Conservation (phyloP, 345 rosid species). For the Aquilaria sinensis region DNA sequence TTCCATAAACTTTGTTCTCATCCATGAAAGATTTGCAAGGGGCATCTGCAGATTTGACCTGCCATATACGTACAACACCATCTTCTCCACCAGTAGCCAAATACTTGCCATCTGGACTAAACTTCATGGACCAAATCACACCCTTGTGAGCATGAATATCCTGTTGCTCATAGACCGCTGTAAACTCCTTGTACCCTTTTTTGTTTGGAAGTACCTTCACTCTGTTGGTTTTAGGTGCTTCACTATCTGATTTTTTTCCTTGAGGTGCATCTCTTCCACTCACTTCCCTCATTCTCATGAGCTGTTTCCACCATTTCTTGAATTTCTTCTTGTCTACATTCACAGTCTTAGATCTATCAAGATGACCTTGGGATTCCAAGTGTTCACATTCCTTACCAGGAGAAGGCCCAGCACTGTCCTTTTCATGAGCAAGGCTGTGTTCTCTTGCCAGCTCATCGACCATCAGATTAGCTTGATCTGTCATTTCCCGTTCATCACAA, state of each 20-base stretch:
- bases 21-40: slow-evolving; percentile 22
- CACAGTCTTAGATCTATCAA: slow-evolving; percentile 13
- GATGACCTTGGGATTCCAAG: slow-evolving; percentile 11
- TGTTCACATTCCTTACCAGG: slow-evolving; percentile 10
- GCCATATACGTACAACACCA: slow-evolving; percentile 72
- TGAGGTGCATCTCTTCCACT: slow-evolving; percentile 6
- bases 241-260: slow-evolving; percentile 9
- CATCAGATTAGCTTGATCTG: slow-evolving; percentile 31
- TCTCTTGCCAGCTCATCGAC: slow-evolving; percentile 33
- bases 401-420: slow-evolving; percentile 7
- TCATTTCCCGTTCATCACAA: slow-evolving; percentile 34
- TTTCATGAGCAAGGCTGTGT: slow-evolving; percentile 7
- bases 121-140: slow-evolving; percentile 66
- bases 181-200: slow-evolving; percentile 63
- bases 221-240: slow-evolving; percentile 24
- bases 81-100: slow-evolving; percentile 90
- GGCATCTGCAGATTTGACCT: slow-evolving; percentile 37
- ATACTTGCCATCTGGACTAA: slow-evolving; percentile 75
- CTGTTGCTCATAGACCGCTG: slow-evolving; percentile 51
- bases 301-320: slow-evolving; percentile 50
- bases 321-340: slow-evolving; percentile 22
- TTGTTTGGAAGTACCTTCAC: slow-evolving; percentile 51
- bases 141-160: slow-evolving; percentile 78
- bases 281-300: slow-evolving; percentile 20
- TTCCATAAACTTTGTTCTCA: slow-evolving; percentile 13